A percentile compares a stretch with the other conserved stretches of the same genome.
Conservation (phyloP, 306 rosid genomes). For the Delonix regia region DNA sequence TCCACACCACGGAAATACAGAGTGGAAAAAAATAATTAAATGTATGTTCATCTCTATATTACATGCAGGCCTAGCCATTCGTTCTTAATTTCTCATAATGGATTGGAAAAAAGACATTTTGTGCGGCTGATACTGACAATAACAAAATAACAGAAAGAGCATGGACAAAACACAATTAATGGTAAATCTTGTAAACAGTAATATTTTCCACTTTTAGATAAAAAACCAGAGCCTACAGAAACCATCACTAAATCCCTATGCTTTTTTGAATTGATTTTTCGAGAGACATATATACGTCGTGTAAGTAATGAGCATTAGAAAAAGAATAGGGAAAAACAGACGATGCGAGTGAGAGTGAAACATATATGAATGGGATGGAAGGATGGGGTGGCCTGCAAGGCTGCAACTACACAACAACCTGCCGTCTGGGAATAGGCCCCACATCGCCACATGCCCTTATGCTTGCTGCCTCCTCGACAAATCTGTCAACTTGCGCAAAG, state of each 20-base stretch:
- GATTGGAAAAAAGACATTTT: not conserved
- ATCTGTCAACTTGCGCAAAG: no score
- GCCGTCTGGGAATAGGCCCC: slow-evolving; percentile 1
- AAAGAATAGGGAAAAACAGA: not conserved
- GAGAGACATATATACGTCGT: not conserved
- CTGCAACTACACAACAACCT: slow-evolving; percentile 26
- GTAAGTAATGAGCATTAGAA: not conserved
- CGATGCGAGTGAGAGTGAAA: not conserved
- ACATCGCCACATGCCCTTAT: not conserved
- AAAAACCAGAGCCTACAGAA: not conserved
- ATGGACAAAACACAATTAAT: not conserved
- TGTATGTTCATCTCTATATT: not conserved
- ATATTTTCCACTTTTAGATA: not conserved
- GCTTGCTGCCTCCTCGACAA: not conserved
- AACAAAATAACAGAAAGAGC: not conserved
- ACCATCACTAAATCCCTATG: not conserved
- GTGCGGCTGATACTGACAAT: not conserved
- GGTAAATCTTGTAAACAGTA: not conserved
- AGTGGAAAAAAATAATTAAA: not conserved
- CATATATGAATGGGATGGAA: not conserved
- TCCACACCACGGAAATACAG: not conserved
- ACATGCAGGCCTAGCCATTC: not conserved
- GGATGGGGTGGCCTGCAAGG: no score
- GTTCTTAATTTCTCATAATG: no score
- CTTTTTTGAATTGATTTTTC: not conserved